A percentile compares a stretch with the other conserved stretches of the same genome.
phyloP scores from a whole-genome alignment of 2,329 filamentous ascomycete genomes.

The Allantophomopsis lycopodina region DNA sequence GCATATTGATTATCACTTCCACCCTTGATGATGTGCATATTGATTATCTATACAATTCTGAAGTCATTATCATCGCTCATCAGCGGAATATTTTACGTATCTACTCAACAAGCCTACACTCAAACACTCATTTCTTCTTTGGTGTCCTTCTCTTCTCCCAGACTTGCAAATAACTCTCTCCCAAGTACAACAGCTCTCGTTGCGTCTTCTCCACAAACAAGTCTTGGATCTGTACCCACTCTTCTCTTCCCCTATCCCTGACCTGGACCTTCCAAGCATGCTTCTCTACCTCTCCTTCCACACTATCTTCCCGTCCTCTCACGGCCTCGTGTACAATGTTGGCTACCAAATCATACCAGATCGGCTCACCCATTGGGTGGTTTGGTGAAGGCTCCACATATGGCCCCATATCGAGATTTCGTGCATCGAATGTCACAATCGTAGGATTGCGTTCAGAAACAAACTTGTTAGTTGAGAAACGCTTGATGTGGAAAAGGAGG shows the following conservation, averaged over 20 bases:
- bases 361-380: constrained; percentile 63
- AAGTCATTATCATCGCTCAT: too few relatives aligned
- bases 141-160: constrained; percentile 69
- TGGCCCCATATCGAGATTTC: constrained; percentile 72
- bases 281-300: constrained; percentile 80
- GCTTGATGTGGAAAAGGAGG: constrained; percentile 89
- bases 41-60: too few relatives aligned
- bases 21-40: too few relatives aligned
- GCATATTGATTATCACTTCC: too few relatives aligned
- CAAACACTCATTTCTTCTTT: constrained; percentile 6
- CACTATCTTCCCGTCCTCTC: constrained; percentile 61
- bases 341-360: constrained; percentile 89
- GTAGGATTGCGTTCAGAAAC: constrained; percentile 92
- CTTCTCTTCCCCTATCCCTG: constrained; percentile 62
- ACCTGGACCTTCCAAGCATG: constrained; percentile 92
- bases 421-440: constrained; percentile 89
- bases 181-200: constrained; percentile 79
- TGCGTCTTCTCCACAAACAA: constrained; percentile 83
- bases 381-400: constrained; percentile 83
- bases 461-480: constrained; percentile 94
- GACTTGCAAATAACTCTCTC: constrained; percentile 90
- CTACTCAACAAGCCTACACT: too few relatives aligned
- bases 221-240: constrained; percentile 93
- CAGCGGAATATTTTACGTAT: too few relatives aligned
- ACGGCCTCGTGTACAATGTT: constrained; percentile 87